Conservation (phyloP, 2,329 filamentous ascomycete species). For the Grosmannia penicillata region DNA sequence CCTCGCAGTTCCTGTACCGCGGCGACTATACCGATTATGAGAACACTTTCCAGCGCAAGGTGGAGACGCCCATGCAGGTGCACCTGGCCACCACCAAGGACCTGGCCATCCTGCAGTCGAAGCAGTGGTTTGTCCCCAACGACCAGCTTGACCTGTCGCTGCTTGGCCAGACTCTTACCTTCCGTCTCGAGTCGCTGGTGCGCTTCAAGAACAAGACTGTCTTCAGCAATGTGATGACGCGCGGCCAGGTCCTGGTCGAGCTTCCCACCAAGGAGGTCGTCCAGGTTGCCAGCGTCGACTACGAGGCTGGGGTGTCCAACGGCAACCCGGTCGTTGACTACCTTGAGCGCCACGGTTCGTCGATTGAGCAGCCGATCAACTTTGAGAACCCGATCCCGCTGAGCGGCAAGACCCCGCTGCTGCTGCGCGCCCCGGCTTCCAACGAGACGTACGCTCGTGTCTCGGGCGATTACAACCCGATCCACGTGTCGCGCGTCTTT, state of each 20-base stretch:
- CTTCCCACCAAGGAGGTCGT: slow-evolving; percentile 94
- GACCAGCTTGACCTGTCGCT: slow-evolving; percentile 59
- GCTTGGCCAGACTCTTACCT: slow-evolving; percentile 82
- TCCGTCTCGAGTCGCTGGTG: slow-evolving; percentile 84
- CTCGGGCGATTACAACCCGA: slow-evolving; percentile 96
- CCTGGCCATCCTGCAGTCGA: slow-evolving; percentile 83
- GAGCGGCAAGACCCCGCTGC: slow-evolving; percentile 78
- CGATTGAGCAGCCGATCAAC: slow-evolving; percentile 88
- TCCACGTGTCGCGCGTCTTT: slow-evolving; percentile 95
- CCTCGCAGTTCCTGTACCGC: slow-evolving; percentile 94
- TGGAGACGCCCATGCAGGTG: slow-evolving; percentile 87
- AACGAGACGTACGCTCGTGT: slow-evolving; percentile 98
- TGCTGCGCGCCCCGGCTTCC: slow-evolving; percentile 79
- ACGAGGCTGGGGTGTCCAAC: slow-evolving; percentile 78
- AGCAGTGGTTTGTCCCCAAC: slow-evolving; percentile 94
- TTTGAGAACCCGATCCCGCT: slow-evolving; percentile 97
- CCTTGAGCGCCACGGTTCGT: slow-evolving; percentile 76
- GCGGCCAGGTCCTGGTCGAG: slow-evolving; percentile 85
- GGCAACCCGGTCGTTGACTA: slow-evolving; percentile 97
- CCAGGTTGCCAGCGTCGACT: slow-evolving; percentile 93
- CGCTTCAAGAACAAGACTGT: slow-evolving; percentile 91
- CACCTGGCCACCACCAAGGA: slow-evolving; percentile 80
- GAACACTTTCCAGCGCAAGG: slow-evolving; percentile 97
- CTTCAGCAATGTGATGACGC: slow-evolving; percentile 82
- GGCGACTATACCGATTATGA: slow-evolving; percentile 85